phyloP scores from a whole-genome alignment of 2,329 filamentous ascomycete genomes.

The Hymenoscyphus salicellus region DNA sequence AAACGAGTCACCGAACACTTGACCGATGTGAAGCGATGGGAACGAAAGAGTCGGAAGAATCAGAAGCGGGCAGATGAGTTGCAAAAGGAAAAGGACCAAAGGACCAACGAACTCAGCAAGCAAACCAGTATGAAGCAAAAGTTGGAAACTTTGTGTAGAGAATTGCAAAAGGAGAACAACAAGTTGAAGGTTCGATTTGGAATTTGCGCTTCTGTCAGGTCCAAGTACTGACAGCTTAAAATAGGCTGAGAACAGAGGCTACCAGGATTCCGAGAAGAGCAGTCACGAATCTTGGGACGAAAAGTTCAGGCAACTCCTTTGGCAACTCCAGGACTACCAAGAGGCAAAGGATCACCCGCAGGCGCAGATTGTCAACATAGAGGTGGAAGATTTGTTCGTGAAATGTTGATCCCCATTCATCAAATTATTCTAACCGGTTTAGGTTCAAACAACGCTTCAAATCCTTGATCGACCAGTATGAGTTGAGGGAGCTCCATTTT shows the following conservation, averaged over 20 bases:
- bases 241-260: constrained; percentile 87
- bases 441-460: constrained; percentile 87
- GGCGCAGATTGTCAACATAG: constrained; percentile 76
- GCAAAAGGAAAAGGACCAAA: constrained; percentile 93
- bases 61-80: constrained; percentile 92
- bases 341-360: constrained; percentile 81
- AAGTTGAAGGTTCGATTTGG: constrained; percentile 74
- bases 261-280: constrained; percentile 80
- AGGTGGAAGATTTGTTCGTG: constrained; percentile 83
- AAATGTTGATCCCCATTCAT: neutral
- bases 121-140: constrained; percentile 91
- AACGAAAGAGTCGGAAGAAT: constrained; percentile 90
- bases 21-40: constrained; percentile 90
- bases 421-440: constrained; percentile 39
- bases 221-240: constrained; percentile 26
- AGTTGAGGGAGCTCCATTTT: constrained; percentile 91
- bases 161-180: constrained; percentile 95
- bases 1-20: constrained; percentile 89
- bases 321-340: constrained; percentile 84
- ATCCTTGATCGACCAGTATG: constrained; percentile 94
- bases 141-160: constrained; percentile 90
- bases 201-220: constrained; percentile 12
- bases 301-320: constrained; percentile 74
- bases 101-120: constrained; percentile 78
- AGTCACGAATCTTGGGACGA: constrained; percentile 82